Evolutionary conservation across 139 green algal species (phyloP).

Genomic region (Raphidocelis subcapitata): DNA sequence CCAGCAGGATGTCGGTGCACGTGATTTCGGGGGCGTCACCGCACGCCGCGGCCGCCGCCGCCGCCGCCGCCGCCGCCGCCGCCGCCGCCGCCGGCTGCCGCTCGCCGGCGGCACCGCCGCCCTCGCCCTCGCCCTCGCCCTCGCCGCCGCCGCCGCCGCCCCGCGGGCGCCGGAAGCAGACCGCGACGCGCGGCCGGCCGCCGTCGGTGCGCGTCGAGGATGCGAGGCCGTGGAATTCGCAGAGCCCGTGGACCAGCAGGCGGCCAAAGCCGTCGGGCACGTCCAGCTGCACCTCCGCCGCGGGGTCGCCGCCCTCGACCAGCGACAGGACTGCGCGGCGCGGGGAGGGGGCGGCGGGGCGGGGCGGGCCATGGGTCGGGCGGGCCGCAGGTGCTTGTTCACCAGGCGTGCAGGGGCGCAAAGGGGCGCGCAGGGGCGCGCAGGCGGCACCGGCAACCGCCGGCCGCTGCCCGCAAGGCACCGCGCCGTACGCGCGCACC

Average conservation of each 20-base stretch:
- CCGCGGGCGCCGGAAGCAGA: neutral
- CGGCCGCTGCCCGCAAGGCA: neutral
- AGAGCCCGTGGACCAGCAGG: slow-evolving; percentile 50
- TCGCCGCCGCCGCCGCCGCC: neutral
- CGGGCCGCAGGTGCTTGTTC: neutral
- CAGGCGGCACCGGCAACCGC: neutral
- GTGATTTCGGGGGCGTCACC: slow-evolving; percentile 4
- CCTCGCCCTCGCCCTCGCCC: neutral
- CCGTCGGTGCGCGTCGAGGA: too few relatives aligned
- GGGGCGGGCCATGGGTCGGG: neutral
- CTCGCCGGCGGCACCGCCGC: neutral
- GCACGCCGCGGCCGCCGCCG: neutral
- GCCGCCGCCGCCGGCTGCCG: neutral
- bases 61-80: neutral
- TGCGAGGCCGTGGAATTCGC: slow-evolving; percentile 45
- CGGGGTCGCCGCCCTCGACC: neutral
- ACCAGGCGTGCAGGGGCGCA: neutral
- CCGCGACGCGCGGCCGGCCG: neutral
- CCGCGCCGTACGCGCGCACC: slow-evolving; percentile 33
- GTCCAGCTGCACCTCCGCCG: slow-evolving; percentile 23
- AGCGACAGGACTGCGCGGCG: neutral
- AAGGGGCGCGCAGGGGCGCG: neutral
- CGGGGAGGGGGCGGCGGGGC: too few relatives aligned
- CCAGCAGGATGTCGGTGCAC: slow-evolving; percentile 25
- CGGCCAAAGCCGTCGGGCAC: slow-evolving; percentile 27